A percentile compares a stretch with the other conserved stretches of the same genome.
phyloP scores from a whole-genome alignment of 75 land plant species.

The Cupressus sempervirens region DNA sequence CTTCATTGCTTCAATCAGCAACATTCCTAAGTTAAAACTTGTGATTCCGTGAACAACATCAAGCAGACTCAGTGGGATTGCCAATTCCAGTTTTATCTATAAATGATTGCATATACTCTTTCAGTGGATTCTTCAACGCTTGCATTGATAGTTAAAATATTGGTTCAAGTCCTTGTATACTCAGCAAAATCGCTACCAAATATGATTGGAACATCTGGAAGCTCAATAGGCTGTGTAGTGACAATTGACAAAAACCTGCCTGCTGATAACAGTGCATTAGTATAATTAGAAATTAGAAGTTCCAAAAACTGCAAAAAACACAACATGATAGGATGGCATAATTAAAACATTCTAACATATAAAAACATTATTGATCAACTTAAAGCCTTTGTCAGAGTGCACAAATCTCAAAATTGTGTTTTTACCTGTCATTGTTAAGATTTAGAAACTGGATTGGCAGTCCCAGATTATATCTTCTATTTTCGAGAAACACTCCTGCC shows the following conservation, averaged over 20 bases:
- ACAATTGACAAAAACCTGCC: neutral
- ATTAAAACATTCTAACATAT: neutral
- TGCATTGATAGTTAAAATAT: neutral
- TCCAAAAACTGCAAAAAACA: neutral
- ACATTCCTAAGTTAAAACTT: neutral
- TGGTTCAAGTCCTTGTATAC: conserved; percentile 2
- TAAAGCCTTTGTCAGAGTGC: neutral
- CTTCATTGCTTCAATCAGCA: neutral
- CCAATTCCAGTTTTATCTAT: neutral
- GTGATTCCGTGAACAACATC: neutral
- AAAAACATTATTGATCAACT: neutral
- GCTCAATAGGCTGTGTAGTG: neutral
- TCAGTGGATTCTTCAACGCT: neutral
- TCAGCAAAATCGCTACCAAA: neutral
- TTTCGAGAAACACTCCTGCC: neutral
- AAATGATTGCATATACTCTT: neutral
- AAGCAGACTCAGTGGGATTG: neutral
- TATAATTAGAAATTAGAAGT: neutral
- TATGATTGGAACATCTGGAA: neutral
- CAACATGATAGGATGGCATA: neutral
- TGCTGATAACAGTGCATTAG: neutral
- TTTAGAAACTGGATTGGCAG: neutral
- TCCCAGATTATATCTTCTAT: neutral
- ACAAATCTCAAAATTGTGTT: neutral
- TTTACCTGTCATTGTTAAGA: neutral